Percentiles rank a stretch among this genome's conserved stretches.
Evolutionary conservation across 257 asterid genomes (phyloP).

Genomic region (Agastache rugosa): DNA sequence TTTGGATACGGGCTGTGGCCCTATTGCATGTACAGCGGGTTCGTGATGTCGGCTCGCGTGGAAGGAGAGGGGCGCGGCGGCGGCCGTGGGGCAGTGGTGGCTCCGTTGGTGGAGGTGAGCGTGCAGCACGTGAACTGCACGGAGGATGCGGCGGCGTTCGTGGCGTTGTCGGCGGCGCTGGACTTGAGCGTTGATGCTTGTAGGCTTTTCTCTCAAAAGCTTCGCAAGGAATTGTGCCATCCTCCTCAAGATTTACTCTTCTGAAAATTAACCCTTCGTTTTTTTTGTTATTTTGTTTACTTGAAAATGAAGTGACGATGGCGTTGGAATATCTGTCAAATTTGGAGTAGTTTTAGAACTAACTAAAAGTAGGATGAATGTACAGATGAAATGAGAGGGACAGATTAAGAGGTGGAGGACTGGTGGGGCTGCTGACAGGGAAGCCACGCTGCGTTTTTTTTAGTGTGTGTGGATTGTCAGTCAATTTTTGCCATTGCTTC

Average conservation of each 20-base stretch:
- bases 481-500: too few species aligned
- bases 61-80: constrained; percentile 53
- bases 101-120: constrained; percentile 71
- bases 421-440: too few species aligned
- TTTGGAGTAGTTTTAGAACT: too few species aligned
- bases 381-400: too few species aligned
- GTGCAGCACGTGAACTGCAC: constrained; percentile 89
- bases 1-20: constrained; percentile 87
- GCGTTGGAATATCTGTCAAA: too few species aligned
- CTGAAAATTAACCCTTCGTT: too few species aligned
- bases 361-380: too few species aligned
- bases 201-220: constrained; percentile 89
- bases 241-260: constrained; percentile 56
- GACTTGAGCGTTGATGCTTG: constrained; percentile 93
- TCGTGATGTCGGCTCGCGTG: constrained; percentile 83
- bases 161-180: constrained; percentile 84
- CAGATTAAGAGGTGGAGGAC: too few species aligned
- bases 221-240: constrained; percentile 77
- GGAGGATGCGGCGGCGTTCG: constrained; percentile 93
- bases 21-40: constrained; percentile 80
- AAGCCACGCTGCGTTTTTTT: too few species aligned
- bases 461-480: too few species aligned
- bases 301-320: too few species aligned
- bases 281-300: too few species aligned
- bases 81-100: constrained; percentile 28